Evolutionary conservation across 495 filamentous ascomycete genomes (phyloP), one percentile per base, ranked within the genome.

Genomic region (Aspergillus conjunctus): DNA sequence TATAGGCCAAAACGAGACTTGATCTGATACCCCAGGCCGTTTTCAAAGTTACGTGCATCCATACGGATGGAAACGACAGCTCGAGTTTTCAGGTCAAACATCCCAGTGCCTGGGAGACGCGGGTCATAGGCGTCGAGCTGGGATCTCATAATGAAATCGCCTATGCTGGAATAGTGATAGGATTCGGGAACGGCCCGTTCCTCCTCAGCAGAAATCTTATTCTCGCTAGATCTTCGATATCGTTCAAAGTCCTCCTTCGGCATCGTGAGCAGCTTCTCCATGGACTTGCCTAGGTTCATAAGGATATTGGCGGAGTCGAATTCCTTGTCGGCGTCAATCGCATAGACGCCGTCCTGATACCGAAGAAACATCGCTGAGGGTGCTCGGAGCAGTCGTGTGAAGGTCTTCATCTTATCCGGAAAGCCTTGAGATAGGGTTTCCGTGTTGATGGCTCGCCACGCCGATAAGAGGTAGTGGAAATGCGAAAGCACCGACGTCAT

Each of bases 291-390:
- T 7, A 99, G 83, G 77, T 92, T 90, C 71, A 87, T 92, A 30
- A 98, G 79, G 41, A 99, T 84, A 59, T 91, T 98, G 22, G 89
- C 88, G 8, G 74, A 81, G 62, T 97, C 94, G 66, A 84, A 96
- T 71, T 97, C 85, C 76, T 98, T 99, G 73, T 98, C 94, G 0
- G 92, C 90, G 74, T 99, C 94, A 61, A 99, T 96, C n/a, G 95
- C 93, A 70, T 98, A 97, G 1, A 82, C 79, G 4, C 91, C 92
- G 71, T 93, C 82, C 66, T 89, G 92, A 73, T 86, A 92, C 45
- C 90, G 86, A 22, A 98, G 75, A 66, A 98, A 96, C 65, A 93
- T 86, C 15, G 92, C 91, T 14, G 85, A 80, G 1, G 94, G 92
- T 1, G 81, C 82, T 55, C 86, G 83, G 59, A 85, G 79, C 41